Percentiles rank a stretch among this genome's conserved stretches.
phyloP scores from a whole-genome alignment of 2,329 filamentous ascomycete genomes.

The Aureobasidium sp. region DNA sequence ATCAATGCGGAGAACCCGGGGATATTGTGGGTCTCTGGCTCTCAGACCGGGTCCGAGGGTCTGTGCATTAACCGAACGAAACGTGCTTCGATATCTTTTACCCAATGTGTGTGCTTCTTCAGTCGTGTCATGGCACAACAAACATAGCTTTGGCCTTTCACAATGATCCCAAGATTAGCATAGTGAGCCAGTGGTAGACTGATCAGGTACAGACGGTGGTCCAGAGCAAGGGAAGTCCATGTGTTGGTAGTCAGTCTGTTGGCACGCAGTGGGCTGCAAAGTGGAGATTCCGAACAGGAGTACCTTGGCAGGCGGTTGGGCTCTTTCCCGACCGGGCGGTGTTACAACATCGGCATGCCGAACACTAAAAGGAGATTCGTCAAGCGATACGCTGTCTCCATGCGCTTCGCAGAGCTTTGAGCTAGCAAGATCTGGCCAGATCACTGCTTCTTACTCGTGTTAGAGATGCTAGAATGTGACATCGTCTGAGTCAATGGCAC shows the following conservation, averaged over 20 bases:
- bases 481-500: not conserved
- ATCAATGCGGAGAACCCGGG: slow-evolving; percentile 5
- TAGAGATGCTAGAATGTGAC: not conserved
- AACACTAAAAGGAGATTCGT: not conserved
- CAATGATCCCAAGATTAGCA: not conserved
- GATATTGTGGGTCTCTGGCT: not conserved
- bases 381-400: not conserved
- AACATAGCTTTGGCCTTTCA: not conserved
- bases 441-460: not conserved
- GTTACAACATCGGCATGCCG: slow-evolving; percentile 6
- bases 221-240: not conserved
- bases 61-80: not conserved
- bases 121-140: not conserved
- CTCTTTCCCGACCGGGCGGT: not conserved
- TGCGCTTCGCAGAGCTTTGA: not conserved
- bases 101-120: not conserved
- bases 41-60: not conserved
- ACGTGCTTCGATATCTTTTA: not conserved
- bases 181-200: too few relatives aligned
- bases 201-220: not conserved
- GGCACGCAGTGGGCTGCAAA: not conserved
- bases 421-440: not conserved
- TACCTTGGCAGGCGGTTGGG: not conserved
- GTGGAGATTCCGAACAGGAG: not conserved
- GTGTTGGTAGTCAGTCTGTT: not conserved